Evolutionary conservation across 768 basidiomycete genomes (phyloP).

Genomic region (Suillus ampliporus): DNA sequence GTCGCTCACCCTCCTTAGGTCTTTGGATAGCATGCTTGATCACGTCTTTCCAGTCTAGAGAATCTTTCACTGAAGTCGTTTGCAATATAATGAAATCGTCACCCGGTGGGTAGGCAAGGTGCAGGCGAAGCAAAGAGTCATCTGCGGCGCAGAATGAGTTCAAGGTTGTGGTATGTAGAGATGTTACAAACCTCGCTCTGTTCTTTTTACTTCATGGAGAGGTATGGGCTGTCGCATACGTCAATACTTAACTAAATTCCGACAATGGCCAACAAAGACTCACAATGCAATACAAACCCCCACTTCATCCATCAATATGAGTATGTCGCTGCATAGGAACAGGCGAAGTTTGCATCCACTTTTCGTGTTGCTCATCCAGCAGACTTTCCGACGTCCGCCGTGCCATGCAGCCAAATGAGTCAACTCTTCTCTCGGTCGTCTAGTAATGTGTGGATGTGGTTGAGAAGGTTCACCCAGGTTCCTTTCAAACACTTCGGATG

Average conservation of each 20-base stretch:
- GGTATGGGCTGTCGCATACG: conserved; percentile 62
- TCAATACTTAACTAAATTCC: not conserved
- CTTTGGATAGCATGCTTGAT: conserved; percentile 33
- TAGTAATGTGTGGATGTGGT: no score
- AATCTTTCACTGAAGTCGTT: conserved; percentile 62
- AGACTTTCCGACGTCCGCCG: no score
- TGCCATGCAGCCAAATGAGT: no score
- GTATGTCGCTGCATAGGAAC: conserved; percentile 89
- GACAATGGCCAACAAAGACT: conserved; percentile 29
- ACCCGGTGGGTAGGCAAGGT: conserved; percentile 71
- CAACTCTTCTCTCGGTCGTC: no score
- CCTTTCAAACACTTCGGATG: not conserved
- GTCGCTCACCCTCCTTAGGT: conserved; percentile 15
- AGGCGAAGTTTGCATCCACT: conserved; percentile 78
- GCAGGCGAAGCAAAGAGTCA: conserved; percentile 67
- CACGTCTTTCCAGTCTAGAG: conserved; percentile 55
- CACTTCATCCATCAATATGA: conserved; percentile 77
- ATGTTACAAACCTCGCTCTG: conserved; percentile 50
- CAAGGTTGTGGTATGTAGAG: not conserved
- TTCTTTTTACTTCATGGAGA: conserved; percentile 61
- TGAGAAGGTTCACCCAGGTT: not conserved
- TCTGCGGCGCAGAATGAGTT: conserved; percentile 45
- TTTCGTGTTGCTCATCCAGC: conserved; percentile 71
- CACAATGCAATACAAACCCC: conserved; percentile 84
- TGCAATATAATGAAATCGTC: conserved; percentile 71